These are phyloP conservation scores for Globisporangium megalacanthum DNA, from an alignment of 352 stramenopile genomes.

Conservation along the genomic window DNA sequence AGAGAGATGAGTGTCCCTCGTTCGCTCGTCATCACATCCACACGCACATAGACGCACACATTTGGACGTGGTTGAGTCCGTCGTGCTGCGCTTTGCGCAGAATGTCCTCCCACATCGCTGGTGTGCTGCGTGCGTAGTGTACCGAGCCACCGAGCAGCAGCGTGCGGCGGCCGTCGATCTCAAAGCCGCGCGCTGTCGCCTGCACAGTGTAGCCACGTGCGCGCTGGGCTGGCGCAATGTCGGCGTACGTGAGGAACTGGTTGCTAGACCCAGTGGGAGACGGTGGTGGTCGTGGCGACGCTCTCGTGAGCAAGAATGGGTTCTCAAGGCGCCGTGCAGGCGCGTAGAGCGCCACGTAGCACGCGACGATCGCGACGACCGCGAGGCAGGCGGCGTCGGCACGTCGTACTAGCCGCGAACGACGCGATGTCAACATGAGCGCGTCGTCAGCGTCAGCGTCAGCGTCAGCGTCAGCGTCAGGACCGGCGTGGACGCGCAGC, in stretches of 20 bases:
- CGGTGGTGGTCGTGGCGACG: background rate
- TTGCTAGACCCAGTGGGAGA: background rate
- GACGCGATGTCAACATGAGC: background rate
- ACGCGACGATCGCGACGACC: conserved; percentile 40
- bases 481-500: too few species aligned
- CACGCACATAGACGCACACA: conserved; percentile 44
- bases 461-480: too few species aligned
- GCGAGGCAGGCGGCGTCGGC: conserved; percentile 43
- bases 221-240: conserved; percentile 34
- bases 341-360: conserved; percentile 42
- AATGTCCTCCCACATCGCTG: conserved; percentile 46
- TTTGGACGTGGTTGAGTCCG: conserved; percentile 66
- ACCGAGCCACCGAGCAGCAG: conserved; percentile 68
- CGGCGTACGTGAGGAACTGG: conserved; percentile 57
- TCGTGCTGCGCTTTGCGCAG: conserved; percentile 61
- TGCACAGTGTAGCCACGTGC: conserved; percentile 42
- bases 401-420: conserved; percentile 25
- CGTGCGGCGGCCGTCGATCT: conserved; percentile 47
- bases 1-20: background rate
- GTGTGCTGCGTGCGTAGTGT: conserved; percentile 50
- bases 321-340: conserved; percentile 39
- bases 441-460: background rate
- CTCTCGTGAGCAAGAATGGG: conserved; percentile 19
- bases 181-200: conserved; percentile 47
- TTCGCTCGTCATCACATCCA: background rate